phyloP scores from a whole-genome alignment of 1,139 yeast species.

The Nakaseomyces kungkrabaensis region DNA sequence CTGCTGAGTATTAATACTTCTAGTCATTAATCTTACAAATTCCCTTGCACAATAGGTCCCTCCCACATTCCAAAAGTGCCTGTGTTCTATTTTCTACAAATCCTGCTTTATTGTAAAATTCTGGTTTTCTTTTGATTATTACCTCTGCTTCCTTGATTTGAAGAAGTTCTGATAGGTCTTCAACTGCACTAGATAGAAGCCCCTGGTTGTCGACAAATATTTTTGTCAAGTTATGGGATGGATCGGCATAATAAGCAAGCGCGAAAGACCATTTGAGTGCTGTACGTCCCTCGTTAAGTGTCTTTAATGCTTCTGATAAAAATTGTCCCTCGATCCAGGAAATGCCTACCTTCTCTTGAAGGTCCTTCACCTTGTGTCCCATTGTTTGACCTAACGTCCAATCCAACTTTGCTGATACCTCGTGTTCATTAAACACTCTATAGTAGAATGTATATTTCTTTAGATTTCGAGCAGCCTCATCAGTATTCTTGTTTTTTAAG shows the following conservation, averaged over 20 bases:
- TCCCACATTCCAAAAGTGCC: constrained; percentile 44
- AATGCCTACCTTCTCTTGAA: constrained; percentile 55
- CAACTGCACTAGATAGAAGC: constrained; percentile 64
- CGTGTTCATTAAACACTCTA: constrained; percentile 67
- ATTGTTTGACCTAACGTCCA: constrained; percentile 50
- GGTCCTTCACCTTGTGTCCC: constrained; percentile 50
- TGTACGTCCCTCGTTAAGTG: constrained; percentile 59
- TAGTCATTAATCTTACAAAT: constrained; percentile 18
- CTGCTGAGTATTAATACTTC: background rate
- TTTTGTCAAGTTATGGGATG: constrained; percentile 38
- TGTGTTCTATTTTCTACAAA: constrained; percentile 39
- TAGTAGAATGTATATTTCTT: constrained; percentile 70
- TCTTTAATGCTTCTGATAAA: constrained; percentile 59
- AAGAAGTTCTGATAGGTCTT: constrained; percentile 65
- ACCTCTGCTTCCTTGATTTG: constrained; percentile 46
- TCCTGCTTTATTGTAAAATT: constrained; percentile 42
- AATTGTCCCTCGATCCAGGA: constrained; percentile 92
- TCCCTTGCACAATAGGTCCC: constrained; percentile 33
- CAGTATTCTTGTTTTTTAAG: constrained; percentile 24
- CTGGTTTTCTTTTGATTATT: constrained; percentile 40
- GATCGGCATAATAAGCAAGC: constrained; percentile 57
- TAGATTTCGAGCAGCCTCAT: constrained; percentile 36
- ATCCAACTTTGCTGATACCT: constrained; percentile 69
- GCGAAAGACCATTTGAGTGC: constrained; percentile 90
- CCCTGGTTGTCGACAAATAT: constrained; percentile 70